A percentile compares a stretch with the other conserved stretches of the same genome.
phyloP scores from a whole-genome alignment of 192 early-diverging fungal genomes.

The Irineochytrium annulatum region DNA sequence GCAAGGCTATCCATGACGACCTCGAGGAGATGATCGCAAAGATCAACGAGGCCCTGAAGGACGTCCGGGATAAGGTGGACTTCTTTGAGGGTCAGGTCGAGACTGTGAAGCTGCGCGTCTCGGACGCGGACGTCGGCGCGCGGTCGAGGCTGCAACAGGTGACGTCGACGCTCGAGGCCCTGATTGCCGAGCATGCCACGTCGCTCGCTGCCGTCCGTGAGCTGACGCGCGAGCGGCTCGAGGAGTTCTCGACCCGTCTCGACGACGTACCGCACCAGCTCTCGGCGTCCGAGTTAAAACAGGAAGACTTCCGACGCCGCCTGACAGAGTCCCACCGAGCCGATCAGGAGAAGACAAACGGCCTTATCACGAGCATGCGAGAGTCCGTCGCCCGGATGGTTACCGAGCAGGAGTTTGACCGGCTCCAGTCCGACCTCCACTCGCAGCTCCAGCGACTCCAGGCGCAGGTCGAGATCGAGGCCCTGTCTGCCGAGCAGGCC shows the following conservation, averaged over 20 bases:
- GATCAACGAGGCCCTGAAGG: constrained; percentile 25
- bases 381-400: constrained; percentile 16
- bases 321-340: constrained; percentile 1
- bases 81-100: constrained; percentile 24
- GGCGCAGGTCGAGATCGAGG: constrained; percentile 24
- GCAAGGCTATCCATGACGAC: constrained; percentile 26
- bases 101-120: constrained; percentile 22
- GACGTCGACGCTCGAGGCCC: constrained; percentile 5
- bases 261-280: constrained; percentile 23
- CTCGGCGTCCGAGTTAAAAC: constrained; percentile 1
- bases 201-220: constrained; percentile 8
- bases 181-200: constrained; percentile 16
- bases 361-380: constrained; percentile 2
- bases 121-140: constrained; percentile 16
- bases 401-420: constrained; percentile 15
- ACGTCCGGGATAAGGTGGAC: constrained; percentile 19
- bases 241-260: constrained; percentile 9
- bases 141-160: constrained; percentile 19
- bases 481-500: constrained; percentile 4
- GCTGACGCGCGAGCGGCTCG: constrained; percentile 7
- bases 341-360: constrained; percentile 10
- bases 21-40: constrained; percentile 28
- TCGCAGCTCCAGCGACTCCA: constrained; percentile 3
- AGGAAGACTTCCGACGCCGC: constrained; percentile 18
- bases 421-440: constrained; percentile 15